Percentiles rank a stretch among this genome's conserved stretches.
Conservation (phyloP, 2,329 filamentous ascomycete species). For the Aciculosporium take region DNA sequence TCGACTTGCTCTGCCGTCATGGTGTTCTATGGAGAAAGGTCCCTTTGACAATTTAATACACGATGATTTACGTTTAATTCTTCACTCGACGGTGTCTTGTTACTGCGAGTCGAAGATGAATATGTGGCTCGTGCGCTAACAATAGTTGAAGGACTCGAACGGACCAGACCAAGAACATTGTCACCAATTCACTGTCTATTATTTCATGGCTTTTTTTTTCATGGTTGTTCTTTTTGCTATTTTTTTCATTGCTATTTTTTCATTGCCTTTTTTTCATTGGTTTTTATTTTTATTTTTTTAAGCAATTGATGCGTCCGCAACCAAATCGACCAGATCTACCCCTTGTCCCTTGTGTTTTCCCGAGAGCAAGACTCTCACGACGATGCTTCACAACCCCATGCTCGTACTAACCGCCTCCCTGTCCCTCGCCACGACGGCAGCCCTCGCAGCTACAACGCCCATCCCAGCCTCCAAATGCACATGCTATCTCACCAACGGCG, state of each 20-base stretch:
- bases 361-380: not conserved
- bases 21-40: not conserved
- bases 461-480: slow-evolving; percentile 23
- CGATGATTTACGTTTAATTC: not conserved
- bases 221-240: too few relatives aligned
- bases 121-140: not conserved
- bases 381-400: not conserved
- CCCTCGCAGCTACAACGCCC: slow-evolving; percentile 6
- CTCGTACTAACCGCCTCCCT: not conserved
- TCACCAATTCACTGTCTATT: not conserved
- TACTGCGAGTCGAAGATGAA: not conserved
- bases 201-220: not conserved
- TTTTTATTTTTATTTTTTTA: not conserved
- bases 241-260: not conserved
- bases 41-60: not conserved
- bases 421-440: not conserved
- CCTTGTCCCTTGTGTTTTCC: too few relatives aligned
- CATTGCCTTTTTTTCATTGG: not conserved
- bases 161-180: not conserved
- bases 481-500: slow-evolving; percentile 34
- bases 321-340: too few relatives aligned
- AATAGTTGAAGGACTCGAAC: not conserved
- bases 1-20: not conserved
- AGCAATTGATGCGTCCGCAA: too few relatives aligned
- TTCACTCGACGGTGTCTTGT: not conserved